Percentiles rank a stretch among this genome's conserved stretches.
Evolutionary conservation across 129 eudicot genomes (phyloP).

Genomic region (Flaveria bidentis): DNA sequence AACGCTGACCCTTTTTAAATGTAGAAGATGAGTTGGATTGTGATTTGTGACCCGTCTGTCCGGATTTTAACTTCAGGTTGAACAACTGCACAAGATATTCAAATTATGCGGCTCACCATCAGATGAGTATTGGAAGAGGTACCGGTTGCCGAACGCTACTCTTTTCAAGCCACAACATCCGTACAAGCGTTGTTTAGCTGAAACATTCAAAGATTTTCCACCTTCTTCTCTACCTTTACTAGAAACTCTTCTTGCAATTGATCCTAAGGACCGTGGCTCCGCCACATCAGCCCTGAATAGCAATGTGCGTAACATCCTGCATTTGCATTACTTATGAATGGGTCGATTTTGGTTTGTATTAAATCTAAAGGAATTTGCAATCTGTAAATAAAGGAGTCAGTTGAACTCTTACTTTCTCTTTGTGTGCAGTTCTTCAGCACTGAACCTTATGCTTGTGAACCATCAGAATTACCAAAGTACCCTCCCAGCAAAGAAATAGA

Average conservation of each 20-base stretch:
- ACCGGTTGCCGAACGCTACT: slow-evolving; percentile 74
- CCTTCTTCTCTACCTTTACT: slow-evolving; percentile 65
- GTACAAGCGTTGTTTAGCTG: slow-evolving; percentile 66
- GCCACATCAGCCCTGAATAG: slow-evolving; percentile 71
- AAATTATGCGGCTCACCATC: slow-evolving; percentile 87
- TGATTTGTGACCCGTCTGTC: not conserved
- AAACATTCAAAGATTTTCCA: slow-evolving; percentile 74
- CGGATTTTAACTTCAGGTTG: slow-evolving; percentile 46
- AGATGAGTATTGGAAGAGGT: slow-evolving; percentile 86
- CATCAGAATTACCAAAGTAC: slow-evolving; percentile 75
- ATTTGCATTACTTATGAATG: not conserved
- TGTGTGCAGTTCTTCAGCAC: slow-evolving; percentile 61
- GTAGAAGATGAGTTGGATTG: not conserved
- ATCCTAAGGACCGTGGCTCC: slow-evolving; percentile 74
- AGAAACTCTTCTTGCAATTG: slow-evolving; percentile 69
- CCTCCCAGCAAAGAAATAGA: slow-evolving; percentile 94
- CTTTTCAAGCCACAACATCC: slow-evolving; percentile 88
- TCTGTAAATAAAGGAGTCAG: not conserved
- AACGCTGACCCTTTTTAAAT: not conserved
- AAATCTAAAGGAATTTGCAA: not conserved
- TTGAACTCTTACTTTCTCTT: slow-evolving; percentile 15
- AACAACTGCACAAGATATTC: slow-evolving; percentile 79
- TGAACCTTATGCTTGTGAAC: slow-evolving; percentile 81
- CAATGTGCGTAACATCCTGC: slow-evolving; percentile 52
- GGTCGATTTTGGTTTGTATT: not conserved